These are phyloP conservation scores for Leccinum subgranulosum DNA, from an alignment of 768 basidiomycete species.

Conservation along the genomic window DNA sequence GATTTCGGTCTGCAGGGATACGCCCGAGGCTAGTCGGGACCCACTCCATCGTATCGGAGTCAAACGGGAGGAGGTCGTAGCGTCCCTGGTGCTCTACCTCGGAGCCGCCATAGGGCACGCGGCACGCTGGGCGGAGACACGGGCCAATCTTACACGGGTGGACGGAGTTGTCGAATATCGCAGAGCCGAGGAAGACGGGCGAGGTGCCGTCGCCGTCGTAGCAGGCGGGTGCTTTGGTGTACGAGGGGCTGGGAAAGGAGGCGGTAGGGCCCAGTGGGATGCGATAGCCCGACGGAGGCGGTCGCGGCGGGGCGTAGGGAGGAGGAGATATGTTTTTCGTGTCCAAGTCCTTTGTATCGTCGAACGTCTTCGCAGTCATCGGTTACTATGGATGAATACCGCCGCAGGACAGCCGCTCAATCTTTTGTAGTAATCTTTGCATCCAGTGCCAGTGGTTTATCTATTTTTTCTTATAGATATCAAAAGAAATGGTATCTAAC, in stretches of 20 bases:
- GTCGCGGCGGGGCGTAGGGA: constrained; percentile 16
- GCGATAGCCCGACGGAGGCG: constrained; percentile 67
- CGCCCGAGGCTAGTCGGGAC: constrained; percentile 58
- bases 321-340: constrained; percentile 15
- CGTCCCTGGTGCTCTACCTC: constrained; percentile 63
- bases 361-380: not conserved
- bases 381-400: too few relatives aligned
- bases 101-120: constrained; percentile 60
- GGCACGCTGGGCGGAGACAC: constrained; percentile 46
- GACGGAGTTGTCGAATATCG: constrained; percentile 60
- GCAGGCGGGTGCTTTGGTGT: constrained; percentile 50
- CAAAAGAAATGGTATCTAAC: not conserved
- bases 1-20: constrained; percentile 53
- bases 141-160: constrained; percentile 84
- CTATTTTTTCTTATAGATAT: constrained; percentile 1
- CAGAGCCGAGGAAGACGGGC: constrained; percentile 72
- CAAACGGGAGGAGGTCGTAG: constrained; percentile 74
- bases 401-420: too few relatives aligned
- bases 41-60: constrained; percentile 68
- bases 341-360: constrained; percentile 12
- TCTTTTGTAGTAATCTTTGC: too few relatives aligned
- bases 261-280: constrained; percentile 45
- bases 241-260: constrained; percentile 36
- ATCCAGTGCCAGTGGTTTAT: not conserved
- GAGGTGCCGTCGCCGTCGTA: constrained; percentile 53